Conservation (phyloP, 169 alveolate genomes). For the Babesia gibsoni region DNA sequence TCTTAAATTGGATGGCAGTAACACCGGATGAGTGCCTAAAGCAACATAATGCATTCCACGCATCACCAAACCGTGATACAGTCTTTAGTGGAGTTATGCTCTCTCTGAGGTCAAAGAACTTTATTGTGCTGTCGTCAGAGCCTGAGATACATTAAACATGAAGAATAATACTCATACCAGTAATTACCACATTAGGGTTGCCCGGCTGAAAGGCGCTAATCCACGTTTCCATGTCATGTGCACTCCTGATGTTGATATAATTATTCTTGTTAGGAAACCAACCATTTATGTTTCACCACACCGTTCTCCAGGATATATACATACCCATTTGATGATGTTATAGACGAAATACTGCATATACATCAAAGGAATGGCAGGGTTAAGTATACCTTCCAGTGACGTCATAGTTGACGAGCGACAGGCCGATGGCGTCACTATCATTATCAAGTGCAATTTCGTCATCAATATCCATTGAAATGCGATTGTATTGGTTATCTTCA, state of each 20-base stretch:
- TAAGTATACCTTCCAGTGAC: slow-evolving; percentile 9
- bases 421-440: slow-evolving; percentile 12
- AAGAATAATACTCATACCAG: slow-evolving; percentile 15
- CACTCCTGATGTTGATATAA: slow-evolving; percentile 1
- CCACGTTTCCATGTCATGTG: slow-evolving; percentile 53
- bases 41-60: neutral
- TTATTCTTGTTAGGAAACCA: no score
- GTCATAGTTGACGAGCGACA: slow-evolving; percentile 35
- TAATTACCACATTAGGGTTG: slow-evolving; percentile 28
- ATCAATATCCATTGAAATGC: neutral
- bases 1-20: slow-evolving; percentile 37
- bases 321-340: slow-evolving; percentile 37
- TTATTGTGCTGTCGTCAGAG: slow-evolving; percentile 30
- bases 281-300: slow-evolving; percentile 7
- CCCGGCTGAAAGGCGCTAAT: slow-evolving; percentile 43
- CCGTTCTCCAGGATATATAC: slow-evolving; percentile 36
- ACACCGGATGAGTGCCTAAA: slow-evolving; percentile 41
- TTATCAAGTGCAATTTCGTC: slow-evolving; percentile 2
- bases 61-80: neutral
- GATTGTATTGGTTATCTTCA: neutral
- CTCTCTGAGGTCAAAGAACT: slow-evolving; percentile 25
- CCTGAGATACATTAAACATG: neutral
- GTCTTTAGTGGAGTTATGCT: slow-evolving; percentile 1
- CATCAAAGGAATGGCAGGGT: neutral
- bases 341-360: slow-evolving; percentile 19